These are phyloP conservation scores for Perkinsus chesapeaki DNA, from an alignment of 169 alveolate genomes.

Conservation along the genomic window DNA sequence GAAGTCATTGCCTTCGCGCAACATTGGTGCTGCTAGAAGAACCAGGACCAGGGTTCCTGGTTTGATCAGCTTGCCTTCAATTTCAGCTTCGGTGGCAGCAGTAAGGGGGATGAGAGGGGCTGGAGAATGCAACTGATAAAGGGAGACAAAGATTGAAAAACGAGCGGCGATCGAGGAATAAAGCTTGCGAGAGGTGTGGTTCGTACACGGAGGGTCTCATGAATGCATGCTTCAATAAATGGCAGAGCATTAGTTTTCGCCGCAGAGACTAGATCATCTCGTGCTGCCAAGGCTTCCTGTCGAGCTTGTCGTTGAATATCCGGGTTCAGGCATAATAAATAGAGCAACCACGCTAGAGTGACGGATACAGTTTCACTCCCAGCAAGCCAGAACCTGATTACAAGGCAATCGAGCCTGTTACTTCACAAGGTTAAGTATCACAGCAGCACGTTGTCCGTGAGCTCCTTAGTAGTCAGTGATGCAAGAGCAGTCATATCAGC, in stretches of 20 bases:
- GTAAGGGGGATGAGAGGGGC: neutral
- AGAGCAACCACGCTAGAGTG: neutral
- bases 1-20: neutral
- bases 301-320: neutral
- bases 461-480: neutral
- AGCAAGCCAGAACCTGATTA: neutral
- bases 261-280: neutral
- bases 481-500: neutral
- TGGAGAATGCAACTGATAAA: neutral
- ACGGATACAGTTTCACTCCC: neutral
- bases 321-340: neutral
- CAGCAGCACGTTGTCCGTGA: neutral
- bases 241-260: neutral
- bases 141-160: neutral
- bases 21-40: neutral
- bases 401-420: neutral
- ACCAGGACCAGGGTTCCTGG: neutral
- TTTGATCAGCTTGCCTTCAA: neutral
- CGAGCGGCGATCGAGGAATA: too few relatives aligned
- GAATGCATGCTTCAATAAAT: neutral
- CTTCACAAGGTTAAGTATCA: neutral
- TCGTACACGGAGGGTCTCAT: neutral
- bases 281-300: neutral
- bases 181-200: too few relatives aligned
- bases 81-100: neutral